A percentile compares a stretch with the other conserved stretches of the same genome.
phyloP scores from a whole-genome alignment of 202 grass and related monocot species.

The Musa balbisiana region DNA sequence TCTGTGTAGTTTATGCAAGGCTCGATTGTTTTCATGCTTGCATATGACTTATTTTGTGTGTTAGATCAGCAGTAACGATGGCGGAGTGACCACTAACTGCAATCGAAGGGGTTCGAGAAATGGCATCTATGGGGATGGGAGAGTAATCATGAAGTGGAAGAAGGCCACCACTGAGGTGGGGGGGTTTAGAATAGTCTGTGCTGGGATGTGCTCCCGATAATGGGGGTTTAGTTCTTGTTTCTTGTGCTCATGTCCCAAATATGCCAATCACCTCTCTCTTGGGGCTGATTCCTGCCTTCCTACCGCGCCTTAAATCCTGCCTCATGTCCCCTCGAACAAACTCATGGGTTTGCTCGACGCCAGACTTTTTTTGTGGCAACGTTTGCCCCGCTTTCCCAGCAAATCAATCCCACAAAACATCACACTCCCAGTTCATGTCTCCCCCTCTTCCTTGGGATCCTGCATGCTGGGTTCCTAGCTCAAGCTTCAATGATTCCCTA shows the following conservation, averaged over 20 bases:
- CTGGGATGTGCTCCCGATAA: slow-evolving; percentile 32
- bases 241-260: slow-evolving; percentile 77
- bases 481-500: slow-evolving; percentile 25
- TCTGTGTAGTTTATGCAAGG: too few relatives aligned
- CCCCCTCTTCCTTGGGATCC: slow-evolving; percentile 18
- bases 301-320: slow-evolving; percentile 83
- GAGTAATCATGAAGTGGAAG: too few relatives aligned
- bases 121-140: slow-evolving; percentile 4
- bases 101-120: slow-evolving; percentile 19
- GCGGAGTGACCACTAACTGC: not conserved
- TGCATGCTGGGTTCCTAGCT: slow-evolving; percentile 25
- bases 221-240: slow-evolving; percentile 75
- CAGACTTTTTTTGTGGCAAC: slow-evolving; percentile 18
- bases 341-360: slow-evolving; percentile 88
- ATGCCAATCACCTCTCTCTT: slow-evolving; percentile 73
- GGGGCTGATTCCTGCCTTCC: slow-evolving; percentile 35
- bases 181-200: slow-evolving; percentile 39
- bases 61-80: not conserved
- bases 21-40: not conserved
- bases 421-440: slow-evolving; percentile 26
- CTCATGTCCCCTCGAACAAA: slow-evolving; percentile 99
- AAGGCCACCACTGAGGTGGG: not conserved
- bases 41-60: not conserved
- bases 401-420: slow-evolving; percentile 21
- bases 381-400: slow-evolving; percentile 5